These are phyloP conservation scores for Colletotrichum graminicola DNA, from an alignment of 2,329 filamentous ascomycete species.

Conservation along the genomic window DNA sequence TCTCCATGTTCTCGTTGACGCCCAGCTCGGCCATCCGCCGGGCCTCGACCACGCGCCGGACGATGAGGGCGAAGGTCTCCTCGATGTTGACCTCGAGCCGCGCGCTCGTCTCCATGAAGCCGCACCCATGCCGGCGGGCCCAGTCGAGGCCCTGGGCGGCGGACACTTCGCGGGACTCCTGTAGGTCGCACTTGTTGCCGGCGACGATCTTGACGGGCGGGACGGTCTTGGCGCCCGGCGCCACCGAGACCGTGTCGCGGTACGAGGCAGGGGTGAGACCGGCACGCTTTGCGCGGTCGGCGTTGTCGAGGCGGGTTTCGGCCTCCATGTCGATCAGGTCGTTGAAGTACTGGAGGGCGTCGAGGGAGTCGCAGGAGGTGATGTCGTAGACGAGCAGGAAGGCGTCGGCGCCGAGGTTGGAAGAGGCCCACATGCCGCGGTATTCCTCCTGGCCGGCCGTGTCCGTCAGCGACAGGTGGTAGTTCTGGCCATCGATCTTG, in stretches of 20 bases:
- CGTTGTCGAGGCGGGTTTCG: slow-evolving; percentile 76
- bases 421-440: slow-evolving; percentile 85
- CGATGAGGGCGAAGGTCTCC: slow-evolving; percentile 83
- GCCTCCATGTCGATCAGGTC: slow-evolving; percentile 87
- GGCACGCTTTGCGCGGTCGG: slow-evolving; percentile 62
- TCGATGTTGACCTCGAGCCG: slow-evolving; percentile 89
- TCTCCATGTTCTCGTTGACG: slow-evolving; percentile 55
- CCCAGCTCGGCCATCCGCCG: slow-evolving; percentile 64
- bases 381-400: slow-evolving; percentile 93
- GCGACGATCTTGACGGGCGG: slow-evolving; percentile 85
- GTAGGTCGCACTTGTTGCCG: slow-evolving; percentile 88
- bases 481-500: slow-evolving; percentile 82
- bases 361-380: slow-evolving; percentile 75
- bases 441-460: slow-evolving; percentile 93
- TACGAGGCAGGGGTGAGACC: slow-evolving; percentile 51
- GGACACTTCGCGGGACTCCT: slow-evolving; percentile 75
- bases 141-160: slow-evolving; percentile 81
- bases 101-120: slow-evolving; percentile 92
- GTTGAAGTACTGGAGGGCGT: slow-evolving; percentile 82
- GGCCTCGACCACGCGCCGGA: slow-evolving; percentile 72
- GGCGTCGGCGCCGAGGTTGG: slow-evolving; percentile 83
- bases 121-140: slow-evolving; percentile 78
- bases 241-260: slow-evolving; percentile 48
- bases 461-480: slow-evolving; percentile 84
- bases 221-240: slow-evolving; percentile 63